phyloP scores from a whole-genome alignment of 768 basidiomycete species.

The Collybia sordida region DNA sequence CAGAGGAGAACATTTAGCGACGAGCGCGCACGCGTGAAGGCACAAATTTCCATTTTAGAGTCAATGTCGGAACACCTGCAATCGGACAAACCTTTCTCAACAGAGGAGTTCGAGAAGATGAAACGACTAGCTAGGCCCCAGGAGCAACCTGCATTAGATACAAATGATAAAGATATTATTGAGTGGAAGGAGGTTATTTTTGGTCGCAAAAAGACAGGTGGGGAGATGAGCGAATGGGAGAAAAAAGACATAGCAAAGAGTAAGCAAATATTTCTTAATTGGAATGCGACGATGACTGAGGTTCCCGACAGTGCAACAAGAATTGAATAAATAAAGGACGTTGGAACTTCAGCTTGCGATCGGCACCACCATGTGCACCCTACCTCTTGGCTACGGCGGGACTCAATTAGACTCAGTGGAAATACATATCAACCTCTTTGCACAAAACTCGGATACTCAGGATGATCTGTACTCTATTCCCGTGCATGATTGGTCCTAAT shows the following conservation, averaged over 20 bases:
- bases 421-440: too few relatives aligned
- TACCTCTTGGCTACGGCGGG: too few relatives aligned
- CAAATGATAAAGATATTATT: slow-evolving; percentile 22
- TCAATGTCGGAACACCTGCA: slow-evolving; percentile 54
- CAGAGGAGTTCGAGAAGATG: slow-evolving; percentile 53
- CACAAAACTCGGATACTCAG: too few relatives aligned
- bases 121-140: slow-evolving; percentile 48
- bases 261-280: slow-evolving; percentile 18
- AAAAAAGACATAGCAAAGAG: slow-evolving; percentile 36
- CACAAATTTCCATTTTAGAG: slow-evolving; percentile 63
- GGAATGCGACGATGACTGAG: too few relatives aligned
- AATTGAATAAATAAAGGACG: too few relatives aligned
- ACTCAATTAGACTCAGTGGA: too few relatives aligned
- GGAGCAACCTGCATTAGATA: slow-evolving; percentile 2
- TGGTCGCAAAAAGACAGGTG: slow-evolving; percentile 32
- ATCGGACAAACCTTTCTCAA: slow-evolving; percentile 41
- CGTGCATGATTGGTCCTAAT: too few relatives aligned
- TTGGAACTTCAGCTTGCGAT: too few relatives aligned
- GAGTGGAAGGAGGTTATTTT: slow-evolving; percentile 53
- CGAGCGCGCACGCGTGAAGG: slow-evolving; percentile 52
- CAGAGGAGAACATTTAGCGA: slow-evolving; percentile 49
- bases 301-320: too few relatives aligned
- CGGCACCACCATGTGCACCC: too few relatives aligned
- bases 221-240: slow-evolving; percentile 34
- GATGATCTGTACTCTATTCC: too few relatives aligned